These are phyloP conservation scores for Fremontodendron californicum DNA, from an alignment of 345 rosid species.

Conservation along the genomic window DNA sequence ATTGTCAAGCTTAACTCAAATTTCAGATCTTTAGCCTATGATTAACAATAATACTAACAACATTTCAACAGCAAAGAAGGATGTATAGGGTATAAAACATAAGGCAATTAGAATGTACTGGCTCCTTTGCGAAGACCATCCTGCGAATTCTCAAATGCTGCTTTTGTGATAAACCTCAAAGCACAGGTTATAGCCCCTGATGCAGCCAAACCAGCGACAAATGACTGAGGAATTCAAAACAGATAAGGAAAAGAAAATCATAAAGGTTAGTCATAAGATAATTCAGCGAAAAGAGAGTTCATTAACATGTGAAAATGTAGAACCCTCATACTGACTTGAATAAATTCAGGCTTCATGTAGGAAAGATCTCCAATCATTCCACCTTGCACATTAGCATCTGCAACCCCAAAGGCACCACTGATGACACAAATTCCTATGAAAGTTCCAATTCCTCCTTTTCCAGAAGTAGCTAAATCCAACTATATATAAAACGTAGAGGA, in stretches of 20 bases:
- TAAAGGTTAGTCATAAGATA: background rate
- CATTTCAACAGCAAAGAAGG: background rate
- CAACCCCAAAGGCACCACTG: slow-evolving; percentile 64
- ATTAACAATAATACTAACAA: background rate
- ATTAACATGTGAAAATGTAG: background rate
- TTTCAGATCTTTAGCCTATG: background rate
- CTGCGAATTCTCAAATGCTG: slow-evolving; percentile 54
- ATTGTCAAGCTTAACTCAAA: background rate
- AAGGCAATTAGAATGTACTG: slow-evolving; percentile 37
- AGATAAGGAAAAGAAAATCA: background rate
- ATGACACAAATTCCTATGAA: slow-evolving; percentile 61
- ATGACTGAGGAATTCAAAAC: slow-evolving; percentile 7
- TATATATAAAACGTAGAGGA: slow-evolving; percentile 10
- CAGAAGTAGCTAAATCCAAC: slow-evolving; percentile 79
- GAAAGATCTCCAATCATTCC: slow-evolving; percentile 92
- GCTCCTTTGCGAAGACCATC: slow-evolving; percentile 84
- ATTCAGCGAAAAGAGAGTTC: background rate
- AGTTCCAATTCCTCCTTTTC: slow-evolving; percentile 69
- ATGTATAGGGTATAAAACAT: background rate
- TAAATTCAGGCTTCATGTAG: slow-evolving; percentile 57
- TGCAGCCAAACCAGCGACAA: slow-evolving; percentile 23
- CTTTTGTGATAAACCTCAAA: slow-evolving; percentile 28
- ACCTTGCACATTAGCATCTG: slow-evolving; percentile 87
- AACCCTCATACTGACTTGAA: slow-evolving; percentile 47
- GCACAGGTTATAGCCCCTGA: slow-evolving; percentile 72